Conservation (phyloP, 83 land plant genomes). For the Picea abies region DNA sequence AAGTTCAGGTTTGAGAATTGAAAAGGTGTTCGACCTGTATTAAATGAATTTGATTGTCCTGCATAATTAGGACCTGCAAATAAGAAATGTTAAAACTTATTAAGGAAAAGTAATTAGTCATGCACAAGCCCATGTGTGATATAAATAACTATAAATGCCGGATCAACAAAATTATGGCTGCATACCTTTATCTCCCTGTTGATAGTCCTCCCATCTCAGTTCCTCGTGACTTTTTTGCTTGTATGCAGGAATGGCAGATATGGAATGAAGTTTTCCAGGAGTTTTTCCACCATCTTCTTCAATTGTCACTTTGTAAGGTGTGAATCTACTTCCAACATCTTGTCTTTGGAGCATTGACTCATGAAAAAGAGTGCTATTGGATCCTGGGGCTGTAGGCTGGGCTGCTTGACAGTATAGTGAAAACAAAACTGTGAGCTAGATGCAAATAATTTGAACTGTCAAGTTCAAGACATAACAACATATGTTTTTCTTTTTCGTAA, state of each 20-base stretch:
- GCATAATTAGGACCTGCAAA: no score
- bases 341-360: constrained; percentile 47
- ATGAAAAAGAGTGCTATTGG: constrained; percentile 49
- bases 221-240: constrained; percentile 82
- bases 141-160: no score
- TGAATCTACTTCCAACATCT: constrained; percentile 59
- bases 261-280: constrained; percentile 63
- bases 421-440: background rate
- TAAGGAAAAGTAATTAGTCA: no score
- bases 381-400: constrained; percentile 52
- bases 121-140: no score
- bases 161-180: no score
- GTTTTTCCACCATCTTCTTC: constrained; percentile 51
- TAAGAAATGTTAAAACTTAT: no score
- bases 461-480: background rate
- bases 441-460: background rate
- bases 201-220: constrained; percentile 81
- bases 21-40: no score
- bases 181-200: constrained; percentile 69
- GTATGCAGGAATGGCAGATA: constrained; percentile 78
- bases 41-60: no score
- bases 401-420: constrained; percentile 25
- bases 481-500: no score
- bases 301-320: constrained; percentile 45
- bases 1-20: no score